Conservation (phyloP, 768 basidiomycete species). For the Leccinellum rugosiceps region DNA sequence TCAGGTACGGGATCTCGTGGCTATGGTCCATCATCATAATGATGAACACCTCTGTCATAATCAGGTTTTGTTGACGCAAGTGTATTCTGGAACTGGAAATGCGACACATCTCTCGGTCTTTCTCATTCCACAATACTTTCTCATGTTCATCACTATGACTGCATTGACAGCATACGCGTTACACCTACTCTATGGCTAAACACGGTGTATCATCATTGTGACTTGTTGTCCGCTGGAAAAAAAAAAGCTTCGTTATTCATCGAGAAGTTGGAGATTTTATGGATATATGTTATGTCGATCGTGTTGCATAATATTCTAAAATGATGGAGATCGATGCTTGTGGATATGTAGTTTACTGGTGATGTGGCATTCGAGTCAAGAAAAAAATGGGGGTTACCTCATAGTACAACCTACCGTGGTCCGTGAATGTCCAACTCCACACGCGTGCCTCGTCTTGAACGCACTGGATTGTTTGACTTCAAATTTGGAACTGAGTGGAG, state of each 20-base stretch:
- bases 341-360: not conserved
- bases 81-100: constrained; percentile 61
- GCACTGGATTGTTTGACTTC: too few species aligned
- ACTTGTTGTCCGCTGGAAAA: not conserved
- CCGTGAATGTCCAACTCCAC: not conserved
- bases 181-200: constrained; percentile 33
- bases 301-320: not conserved
- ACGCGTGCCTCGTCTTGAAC: too few species aligned
- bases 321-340: not conserved
- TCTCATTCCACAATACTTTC: constrained; percentile 53
- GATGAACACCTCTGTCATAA: not conserved
- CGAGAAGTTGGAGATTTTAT: not conserved
- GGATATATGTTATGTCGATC: not conserved
- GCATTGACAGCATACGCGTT: constrained; percentile 37
- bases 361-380: not conserved
- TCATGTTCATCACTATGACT: constrained; percentile 40
- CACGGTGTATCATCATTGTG: not conserved
- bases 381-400: not conserved
- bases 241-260: not conserved
- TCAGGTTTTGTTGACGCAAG: constrained; percentile 62
- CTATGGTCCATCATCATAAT: not conserved
- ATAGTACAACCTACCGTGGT: not conserved
- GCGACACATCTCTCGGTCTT: constrained; percentile 62
- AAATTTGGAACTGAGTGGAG: too few species aligned
- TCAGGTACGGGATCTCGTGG: constrained; percentile 37